phyloP scores from a whole-genome alignment of 345 rosid species.

The Eutrema yunnanense region DNA sequence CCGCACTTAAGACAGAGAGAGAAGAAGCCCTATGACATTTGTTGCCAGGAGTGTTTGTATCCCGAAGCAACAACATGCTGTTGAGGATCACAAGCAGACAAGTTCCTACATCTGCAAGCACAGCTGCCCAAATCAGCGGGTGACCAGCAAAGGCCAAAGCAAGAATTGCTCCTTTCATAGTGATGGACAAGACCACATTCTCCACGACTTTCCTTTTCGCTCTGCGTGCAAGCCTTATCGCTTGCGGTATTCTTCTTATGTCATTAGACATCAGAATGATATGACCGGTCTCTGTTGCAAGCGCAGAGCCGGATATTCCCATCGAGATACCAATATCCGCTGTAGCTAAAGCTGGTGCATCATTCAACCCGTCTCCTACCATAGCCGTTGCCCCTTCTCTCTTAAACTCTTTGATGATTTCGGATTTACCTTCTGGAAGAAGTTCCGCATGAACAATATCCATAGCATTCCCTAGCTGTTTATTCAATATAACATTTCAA shows the following conservation, averaged over 20 bases:
- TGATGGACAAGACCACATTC: constrained; percentile 58
- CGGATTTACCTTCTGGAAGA: constrained; percentile 68
- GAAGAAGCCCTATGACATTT: constrained; percentile 21
- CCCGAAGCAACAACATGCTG: constrained; percentile 68
- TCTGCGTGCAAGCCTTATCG: constrained; percentile 50
- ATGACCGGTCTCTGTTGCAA: constrained; percentile 77
- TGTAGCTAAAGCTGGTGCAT: constrained; percentile 91
- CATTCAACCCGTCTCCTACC: constrained; percentile 92
- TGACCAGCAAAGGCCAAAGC: constrained; percentile 75
- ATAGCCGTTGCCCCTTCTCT: constrained; percentile 55
- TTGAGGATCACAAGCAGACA: constrained; percentile 75
- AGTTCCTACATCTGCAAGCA: constrained; percentile 83
- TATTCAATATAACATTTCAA: constrained; percentile 22
- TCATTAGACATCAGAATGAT: constrained; percentile 85
- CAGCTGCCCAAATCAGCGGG: constrained; percentile 88
- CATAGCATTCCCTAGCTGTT: constrained; percentile 56
- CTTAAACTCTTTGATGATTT: constrained; percentile 44
- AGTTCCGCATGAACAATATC: constrained; percentile 65
- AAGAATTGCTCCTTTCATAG: constrained; percentile 58
- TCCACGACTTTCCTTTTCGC: constrained; percentile 60
- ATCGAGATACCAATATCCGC: constrained; percentile 87
- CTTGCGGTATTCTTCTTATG: constrained; percentile 61
- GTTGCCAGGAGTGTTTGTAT: neutral
- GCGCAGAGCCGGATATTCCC: constrained; percentile 91
- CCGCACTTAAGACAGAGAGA: neutral